Base-by-base conservation (phyloP, 2,329 filamentous ascomycete species). In the Aurifilum marmelostoma region DNA sequence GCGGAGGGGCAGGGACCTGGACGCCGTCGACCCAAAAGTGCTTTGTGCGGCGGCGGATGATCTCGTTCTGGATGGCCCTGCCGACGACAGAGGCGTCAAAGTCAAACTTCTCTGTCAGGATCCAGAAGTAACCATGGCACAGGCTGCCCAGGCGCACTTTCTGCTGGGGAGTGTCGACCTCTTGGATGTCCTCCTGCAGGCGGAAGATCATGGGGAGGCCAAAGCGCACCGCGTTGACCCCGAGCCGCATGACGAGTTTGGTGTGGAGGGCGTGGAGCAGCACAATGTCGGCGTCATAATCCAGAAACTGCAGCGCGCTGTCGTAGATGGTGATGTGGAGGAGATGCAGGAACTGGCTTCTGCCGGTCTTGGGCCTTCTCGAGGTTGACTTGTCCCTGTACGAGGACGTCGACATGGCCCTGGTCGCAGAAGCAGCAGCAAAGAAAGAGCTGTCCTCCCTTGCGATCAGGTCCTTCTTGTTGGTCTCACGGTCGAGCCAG, bases 321-420 rank as follows among this genome's bases (percentile, higher is more conserved):
- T 98, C 95, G 78, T 97, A 97, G n/a, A 96, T 87, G 63, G 92
- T 90, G 59, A 97, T 84, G 79, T 97, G 94, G 3, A 98, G 83
- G 3, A 97, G 83, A 66, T 93, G 88, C 63, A 97, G 80, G 76
- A 97, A 97, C 54, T 88, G 90, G n/a, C 88, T 89, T 56, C 87
- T 86, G 3, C 4, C 4, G 34, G 34, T 8, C 34, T 34, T 8
- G 83, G n/a, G 81, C 11, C 81, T 80, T 71, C 82, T 85, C 27
- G 81, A 76, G 21, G 81, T 76, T 21, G 83, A 81, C 71, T 86
- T 88, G 54, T 92, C 90, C 67, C 87, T 81, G 63, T 81, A 80
- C 3, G 90, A 34, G 34, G 34, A 34, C 34, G 34, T 4, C 34
- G 34, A 34, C 34, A 34, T 34, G 34, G 34, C 34, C 34, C 18